Conservation (phyloP, 495 filamentous ascomycete genomes). For the Penicillium coffeae region DNA sequence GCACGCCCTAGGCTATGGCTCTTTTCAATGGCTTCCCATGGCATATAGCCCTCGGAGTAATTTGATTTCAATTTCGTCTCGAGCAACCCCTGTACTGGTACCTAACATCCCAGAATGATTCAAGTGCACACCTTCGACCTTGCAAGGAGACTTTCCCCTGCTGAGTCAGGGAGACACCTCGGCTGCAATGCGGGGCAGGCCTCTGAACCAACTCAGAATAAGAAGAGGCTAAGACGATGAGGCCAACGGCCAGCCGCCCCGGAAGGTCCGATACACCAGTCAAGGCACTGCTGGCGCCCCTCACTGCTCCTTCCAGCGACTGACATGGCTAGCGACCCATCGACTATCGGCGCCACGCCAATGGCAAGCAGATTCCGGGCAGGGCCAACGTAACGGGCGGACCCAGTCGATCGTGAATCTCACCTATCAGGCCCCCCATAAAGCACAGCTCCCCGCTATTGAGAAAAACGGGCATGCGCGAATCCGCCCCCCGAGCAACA, state of each 20-base stretch:
- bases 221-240: no score
- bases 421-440: not conserved
- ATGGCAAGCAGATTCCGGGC: not conserved
- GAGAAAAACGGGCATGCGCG: conserved; percentile 1
- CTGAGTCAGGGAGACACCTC: no score
- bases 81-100: no score
- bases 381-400: not conserved
- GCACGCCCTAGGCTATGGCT: no score
- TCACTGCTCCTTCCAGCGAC: not conserved
- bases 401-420: not conserved
- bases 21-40: no score
- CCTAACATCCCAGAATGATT: no score
- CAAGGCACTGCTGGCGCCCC: not conserved
- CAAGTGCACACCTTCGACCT: no score
- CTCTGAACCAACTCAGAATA: no score
- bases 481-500: conserved; percentile 15
- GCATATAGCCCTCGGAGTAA: no score
- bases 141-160: no score
- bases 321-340: not conserved
- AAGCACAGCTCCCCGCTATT: conserved; percentile 1
- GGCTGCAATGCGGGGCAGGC: not conserved
- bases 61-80: no score
- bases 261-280: conserved; percentile 4
- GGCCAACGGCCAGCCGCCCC: not conserved
- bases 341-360: not conserved